These are phyloP conservation scores for Jamesozyma piceae DNA, from an alignment of 805 yeast genomes.

Conservation along the genomic window DNA sequence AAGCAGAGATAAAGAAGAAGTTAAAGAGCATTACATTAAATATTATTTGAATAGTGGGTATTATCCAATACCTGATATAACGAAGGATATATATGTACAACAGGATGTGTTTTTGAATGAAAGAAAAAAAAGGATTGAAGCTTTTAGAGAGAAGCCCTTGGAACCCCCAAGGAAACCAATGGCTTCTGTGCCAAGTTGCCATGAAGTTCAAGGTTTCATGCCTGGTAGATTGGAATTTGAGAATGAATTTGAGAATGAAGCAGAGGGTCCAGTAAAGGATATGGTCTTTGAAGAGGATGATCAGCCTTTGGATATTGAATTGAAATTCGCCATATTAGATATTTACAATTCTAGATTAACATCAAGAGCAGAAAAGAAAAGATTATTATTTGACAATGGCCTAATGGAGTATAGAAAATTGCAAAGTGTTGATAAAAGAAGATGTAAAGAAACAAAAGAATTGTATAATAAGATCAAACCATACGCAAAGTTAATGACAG, in stretches of 20 bases:
- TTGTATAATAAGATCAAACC: slow-evolving; percentile 67
- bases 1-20: slow-evolving; percentile 84
- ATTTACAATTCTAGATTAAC: slow-evolving; percentile 86
- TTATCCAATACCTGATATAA: slow-evolving; percentile 87
- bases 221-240: slow-evolving; percentile 97
- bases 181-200: slow-evolving; percentile 91
- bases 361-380: slow-evolving; percentile 85
- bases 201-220: slow-evolving; percentile 96
- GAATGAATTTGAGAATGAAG: slow-evolving; percentile 92
- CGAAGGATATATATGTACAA: slow-evolving; percentile 55
- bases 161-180: slow-evolving; percentile 84
- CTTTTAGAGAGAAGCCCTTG: slow-evolving; percentile 58
- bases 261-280: slow-evolving; percentile 88
- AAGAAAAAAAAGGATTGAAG: slow-evolving; percentile 65
- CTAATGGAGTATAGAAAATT: slow-evolving; percentile 78
- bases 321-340: slow-evolving; percentile 77
- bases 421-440: slow-evolving; percentile 72
- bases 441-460: slow-evolving; percentile 86
- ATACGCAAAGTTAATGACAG: slow-evolving; percentile 69
- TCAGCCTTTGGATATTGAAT: slow-evolving; percentile 74
- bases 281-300: slow-evolving; percentile 95
- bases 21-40: slow-evolving; percentile 67
- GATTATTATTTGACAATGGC: slow-evolving; percentile 65
- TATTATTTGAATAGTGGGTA: slow-evolving; percentile 58
- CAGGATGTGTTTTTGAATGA: slow-evolving; percentile 60